Evolutionary conservation across 1,284 basidiomycete species (phyloP).

Genomic region (Wolfiporia cocos): DNA sequence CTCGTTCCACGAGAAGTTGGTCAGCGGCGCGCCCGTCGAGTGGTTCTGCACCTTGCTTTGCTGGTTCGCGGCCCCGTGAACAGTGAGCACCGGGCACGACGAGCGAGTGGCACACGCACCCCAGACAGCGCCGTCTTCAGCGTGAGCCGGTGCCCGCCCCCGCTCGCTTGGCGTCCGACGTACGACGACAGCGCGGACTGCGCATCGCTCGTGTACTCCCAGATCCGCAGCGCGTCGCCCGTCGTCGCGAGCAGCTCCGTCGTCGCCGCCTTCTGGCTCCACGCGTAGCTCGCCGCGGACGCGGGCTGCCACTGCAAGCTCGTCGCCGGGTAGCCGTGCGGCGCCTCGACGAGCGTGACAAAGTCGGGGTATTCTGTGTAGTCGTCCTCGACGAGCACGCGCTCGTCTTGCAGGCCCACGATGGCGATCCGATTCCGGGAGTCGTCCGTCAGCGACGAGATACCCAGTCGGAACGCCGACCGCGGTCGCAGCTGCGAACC

Average conservation of each 20-base stretch:
- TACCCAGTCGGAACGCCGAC: conserved; percentile 73
- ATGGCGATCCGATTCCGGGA: conserved; percentile 78
- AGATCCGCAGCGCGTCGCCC: conserved; percentile 84
- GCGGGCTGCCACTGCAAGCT: conserved; percentile 81
- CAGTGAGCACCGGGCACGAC: conserved; percentile 1
- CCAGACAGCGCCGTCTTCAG: conserved; percentile 75
- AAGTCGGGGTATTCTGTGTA: conserved; percentile 79
- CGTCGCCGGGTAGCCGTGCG: conserved; percentile 82
- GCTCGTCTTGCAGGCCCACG: conserved; percentile 77
- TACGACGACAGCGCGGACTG: conserved; percentile 54
- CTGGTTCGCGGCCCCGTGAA: conserved; percentile 25
- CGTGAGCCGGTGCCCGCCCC: conserved; percentile 52
- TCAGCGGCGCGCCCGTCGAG: conserved; percentile 81
- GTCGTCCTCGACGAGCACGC: conserved; percentile 77
- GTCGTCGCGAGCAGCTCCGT: conserved; percentile 87
- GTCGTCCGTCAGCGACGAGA: conserved; percentile 77
- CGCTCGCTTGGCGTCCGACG: conserved; percentile 59
- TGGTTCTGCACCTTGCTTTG: conserved; percentile 87
- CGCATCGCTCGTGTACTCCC: conserved; percentile 72
- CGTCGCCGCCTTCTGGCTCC: conserved; percentile 53
- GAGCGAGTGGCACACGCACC: conserved; percentile 42
- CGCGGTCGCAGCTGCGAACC: conserved; percentile 67
- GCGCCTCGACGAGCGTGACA: conserved; percentile 70
- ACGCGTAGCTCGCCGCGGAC: conserved; percentile 50
- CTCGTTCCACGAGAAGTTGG: conserved; percentile 95